Conservation (phyloP, 768 basidiomycete genomes). For the Rhodotorula graminis region DNA sequence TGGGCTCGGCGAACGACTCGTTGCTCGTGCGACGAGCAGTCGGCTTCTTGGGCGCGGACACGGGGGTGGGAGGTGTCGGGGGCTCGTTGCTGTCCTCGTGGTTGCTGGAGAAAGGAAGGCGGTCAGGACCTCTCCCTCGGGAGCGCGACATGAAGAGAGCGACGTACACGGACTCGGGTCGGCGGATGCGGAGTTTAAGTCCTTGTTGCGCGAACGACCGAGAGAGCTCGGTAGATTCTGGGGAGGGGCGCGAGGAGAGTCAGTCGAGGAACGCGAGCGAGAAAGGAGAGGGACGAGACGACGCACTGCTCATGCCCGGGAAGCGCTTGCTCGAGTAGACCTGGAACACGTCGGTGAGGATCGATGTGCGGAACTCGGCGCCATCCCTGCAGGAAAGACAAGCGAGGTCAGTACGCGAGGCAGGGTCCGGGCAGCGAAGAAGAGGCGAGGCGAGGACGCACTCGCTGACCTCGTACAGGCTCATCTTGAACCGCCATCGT, state of each 20-base stretch:
- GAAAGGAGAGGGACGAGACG: no score
- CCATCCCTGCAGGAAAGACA: conserved; percentile 57
- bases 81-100: no score
- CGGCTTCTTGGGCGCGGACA: no score
- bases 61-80: no score
- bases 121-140: no score
- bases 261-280: no score
- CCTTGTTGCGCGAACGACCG: conserved; percentile 30
- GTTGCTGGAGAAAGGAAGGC: no score
- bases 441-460: conserved; percentile 50
- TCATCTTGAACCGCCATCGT: conserved; percentile 71
- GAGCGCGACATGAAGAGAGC: no score
- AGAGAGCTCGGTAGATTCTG: conserved; percentile 35
- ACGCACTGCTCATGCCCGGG: conserved; percentile 86
- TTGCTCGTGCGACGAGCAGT: no score
- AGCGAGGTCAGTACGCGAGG: conserved; percentile 8
- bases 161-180: conserved; percentile 12
- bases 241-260: no score
- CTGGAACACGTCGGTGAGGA: conserved; percentile 81
- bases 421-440: not conserved
- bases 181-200: conserved; percentile 25
- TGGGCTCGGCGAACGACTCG: not conserved
- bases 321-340: conserved; percentile 96
- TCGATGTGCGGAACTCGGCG: conserved; percentile 84
- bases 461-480: conserved; percentile 87